Base-by-base conservation (phyloP, 2,329 filamentous ascomycete genomes). In the Fusarium sororula region DNA sequence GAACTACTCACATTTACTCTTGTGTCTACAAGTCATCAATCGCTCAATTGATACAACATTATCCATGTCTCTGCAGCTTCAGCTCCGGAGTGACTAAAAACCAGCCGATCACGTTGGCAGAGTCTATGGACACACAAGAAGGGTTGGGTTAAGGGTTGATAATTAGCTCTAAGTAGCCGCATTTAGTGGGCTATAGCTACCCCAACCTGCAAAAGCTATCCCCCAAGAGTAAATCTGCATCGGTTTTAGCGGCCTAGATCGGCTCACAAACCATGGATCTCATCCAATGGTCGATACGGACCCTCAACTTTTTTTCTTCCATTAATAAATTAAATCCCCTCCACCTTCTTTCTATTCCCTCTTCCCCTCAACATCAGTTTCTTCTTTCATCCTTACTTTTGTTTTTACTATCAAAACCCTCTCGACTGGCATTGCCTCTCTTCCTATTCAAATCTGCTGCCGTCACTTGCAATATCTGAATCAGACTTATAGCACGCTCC, bases 401-500 rank as follows among this genome's bases (percentile, higher is more conserved):
- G 22, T n/a, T 13, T 13, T 48, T 42, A 42, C 42, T 48, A 59
- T 41, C 28, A 50, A 35, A 51, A 45, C 74, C 74, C 74, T 76
- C 74, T 76, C 74, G 68, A 53, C 59, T 66, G 48, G 55, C 73
- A 76, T 75, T 70, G 30, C 48, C 70, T 70, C 73, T 76, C 70
- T 75, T 75, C 48, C 70, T 42, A 30, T 44, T 74, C 58, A 60
- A 62, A 24, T 44, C n/a, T 22, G 62, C 66, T 62, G 51, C 26
- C 48, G 30, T 50, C 45, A 50, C 47, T 28, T 50, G 47, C 53
- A 55, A 24, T 30, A 22, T 22, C 18, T 32, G 28, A 41, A 13
- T 30, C 22, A 50, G 82, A 84, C 85, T 83, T 79, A 80, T 84
- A 85, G 85, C 85, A 87, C 79, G 85, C 85, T 77, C 81, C 73